Conservation (phyloP, 2,329 filamentous ascomycete genomes). For the Colletotrichum costaricense region DNA sequence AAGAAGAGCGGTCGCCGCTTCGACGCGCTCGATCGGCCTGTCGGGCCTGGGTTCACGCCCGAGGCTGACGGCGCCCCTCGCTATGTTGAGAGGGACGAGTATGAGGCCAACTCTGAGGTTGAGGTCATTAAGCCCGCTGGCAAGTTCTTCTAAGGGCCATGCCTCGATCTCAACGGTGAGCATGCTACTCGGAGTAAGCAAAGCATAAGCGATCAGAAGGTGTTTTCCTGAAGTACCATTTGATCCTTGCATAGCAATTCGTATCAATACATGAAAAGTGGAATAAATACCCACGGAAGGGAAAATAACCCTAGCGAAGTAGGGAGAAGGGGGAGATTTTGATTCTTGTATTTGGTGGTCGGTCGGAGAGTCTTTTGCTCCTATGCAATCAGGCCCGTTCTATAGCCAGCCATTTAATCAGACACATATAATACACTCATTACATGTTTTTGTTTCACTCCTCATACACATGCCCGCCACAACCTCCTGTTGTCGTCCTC, state of each 20-base stretch:
- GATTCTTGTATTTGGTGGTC: slow-evolving; percentile 5
- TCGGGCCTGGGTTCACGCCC: slow-evolving; percentile 24
- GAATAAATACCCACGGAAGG: background rate
- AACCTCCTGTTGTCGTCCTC: too few relatives aligned
- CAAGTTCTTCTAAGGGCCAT: slow-evolving; percentile 62
- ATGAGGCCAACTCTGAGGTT: slow-evolving; percentile 43
- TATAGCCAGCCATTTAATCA: slow-evolving; percentile 24
- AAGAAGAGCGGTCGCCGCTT: slow-evolving; percentile 72
- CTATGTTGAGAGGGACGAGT: slow-evolving; percentile 40
- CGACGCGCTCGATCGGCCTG: slow-evolving; percentile 72
- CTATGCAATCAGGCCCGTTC: slow-evolving; percentile 20
- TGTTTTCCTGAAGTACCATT: too few relatives aligned
- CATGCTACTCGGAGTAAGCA: background rate
- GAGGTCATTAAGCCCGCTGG: slow-evolving; percentile 55
- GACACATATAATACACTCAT: slow-evolving; percentile 34
- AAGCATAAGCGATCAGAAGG: background rate
- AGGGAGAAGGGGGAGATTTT: slow-evolving; percentile 6
- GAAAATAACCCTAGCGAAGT: too few relatives aligned
- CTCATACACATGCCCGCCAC: slow-evolving; percentile 28
- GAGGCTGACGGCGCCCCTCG: slow-evolving; percentile 31
- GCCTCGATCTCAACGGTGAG: background rate
- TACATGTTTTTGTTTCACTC: slow-evolving; percentile 37
- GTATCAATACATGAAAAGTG: background rate
- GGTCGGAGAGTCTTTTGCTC: slow-evolving; percentile 21
- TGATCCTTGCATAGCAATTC: too few relatives aligned